Conservation (phyloP, 169 alveolate species). For the Plasmodium billcollinsi region DNA sequence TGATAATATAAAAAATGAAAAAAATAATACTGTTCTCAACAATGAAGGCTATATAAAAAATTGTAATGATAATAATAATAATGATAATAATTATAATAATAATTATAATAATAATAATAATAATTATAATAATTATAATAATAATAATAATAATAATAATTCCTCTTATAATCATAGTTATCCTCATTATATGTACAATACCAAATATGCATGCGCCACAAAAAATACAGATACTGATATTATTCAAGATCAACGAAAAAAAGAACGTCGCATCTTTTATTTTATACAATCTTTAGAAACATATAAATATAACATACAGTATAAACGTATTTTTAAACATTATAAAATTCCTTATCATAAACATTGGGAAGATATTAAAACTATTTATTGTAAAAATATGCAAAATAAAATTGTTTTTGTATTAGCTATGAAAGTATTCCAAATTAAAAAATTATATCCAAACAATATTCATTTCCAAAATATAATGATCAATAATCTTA, state of each 20-base stretch:
- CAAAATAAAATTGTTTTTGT: conserved; percentile 50
- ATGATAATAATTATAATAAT: no score
- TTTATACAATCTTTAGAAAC: conserved; percentile 49
- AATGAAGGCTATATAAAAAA: background rate
- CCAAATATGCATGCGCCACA: background rate
- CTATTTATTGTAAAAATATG: conserved; percentile 42
- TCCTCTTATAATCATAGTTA: background rate
- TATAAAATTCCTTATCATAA: conserved; percentile 39
- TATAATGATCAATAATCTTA: conserved; percentile 63
- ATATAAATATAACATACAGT: conserved; percentile 44
- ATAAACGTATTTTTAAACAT: conserved; percentile 46
- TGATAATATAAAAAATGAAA: conserved; percentile 8
- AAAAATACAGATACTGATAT: background rate
- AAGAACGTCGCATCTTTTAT: conserved; percentile 19
- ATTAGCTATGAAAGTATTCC: conserved; percentile 61
- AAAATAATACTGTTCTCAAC: background rate
- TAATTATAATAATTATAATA: background rate
- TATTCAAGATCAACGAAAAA: conserved; percentile 28
- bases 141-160: background rate
- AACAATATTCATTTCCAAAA: conserved; percentile 49
- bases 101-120: background rate
- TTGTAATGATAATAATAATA: background rate
- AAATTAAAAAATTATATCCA: conserved; percentile 44
- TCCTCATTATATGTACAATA: background rate
- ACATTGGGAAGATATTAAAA: conserved; percentile 49